Evolutionary conservation across 176 grass and related monocot species (phyloP).

Genomic region (Thalia dealbata): DNA sequence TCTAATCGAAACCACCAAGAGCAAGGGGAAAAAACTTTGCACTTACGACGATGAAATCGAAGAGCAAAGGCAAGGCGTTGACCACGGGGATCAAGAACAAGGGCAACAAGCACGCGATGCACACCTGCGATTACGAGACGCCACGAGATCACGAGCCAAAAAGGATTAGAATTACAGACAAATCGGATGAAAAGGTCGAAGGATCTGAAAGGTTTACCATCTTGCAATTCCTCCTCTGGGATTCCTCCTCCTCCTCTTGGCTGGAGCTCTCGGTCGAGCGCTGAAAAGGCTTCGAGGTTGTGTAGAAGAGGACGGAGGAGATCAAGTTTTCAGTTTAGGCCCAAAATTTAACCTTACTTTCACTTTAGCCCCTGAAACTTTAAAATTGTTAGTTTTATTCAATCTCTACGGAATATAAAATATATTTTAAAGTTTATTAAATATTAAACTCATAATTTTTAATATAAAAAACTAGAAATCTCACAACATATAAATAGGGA

Average conservation of each 20-base stretch:
- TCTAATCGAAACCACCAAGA: too few relatives aligned
- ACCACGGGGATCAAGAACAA: conserved; percentile 85
- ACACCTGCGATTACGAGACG: conserved; percentile 32
- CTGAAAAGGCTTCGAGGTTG: too few relatives aligned
- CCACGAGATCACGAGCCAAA: neutral
- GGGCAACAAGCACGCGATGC: conserved; percentile 71
- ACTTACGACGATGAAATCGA: conserved; percentile 71
- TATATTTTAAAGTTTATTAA: too few relatives aligned
- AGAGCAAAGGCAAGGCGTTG: conserved; percentile 91
- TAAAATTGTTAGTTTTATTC: too few relatives aligned
- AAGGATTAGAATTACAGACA: neutral
- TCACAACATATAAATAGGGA: too few relatives aligned
- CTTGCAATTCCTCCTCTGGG: neutral
- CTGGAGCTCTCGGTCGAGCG: neutral
- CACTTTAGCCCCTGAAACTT: too few relatives aligned
- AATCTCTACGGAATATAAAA: too few relatives aligned
- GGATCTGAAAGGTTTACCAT: neutral
- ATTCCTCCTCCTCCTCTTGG: neutral
- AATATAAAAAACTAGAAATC: too few relatives aligned
- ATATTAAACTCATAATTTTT: too few relatives aligned
- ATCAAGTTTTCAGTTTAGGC: too few relatives aligned
- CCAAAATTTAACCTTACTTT: too few relatives aligned
- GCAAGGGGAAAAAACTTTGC: neutral
- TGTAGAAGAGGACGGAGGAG: neutral
- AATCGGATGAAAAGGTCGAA: neutral